Evolutionary conservation across 768 basidiomycete species (phyloP), one percentile per base, ranked within the genome.

Genomic region (Sporobolomyces roseus): DNA sequence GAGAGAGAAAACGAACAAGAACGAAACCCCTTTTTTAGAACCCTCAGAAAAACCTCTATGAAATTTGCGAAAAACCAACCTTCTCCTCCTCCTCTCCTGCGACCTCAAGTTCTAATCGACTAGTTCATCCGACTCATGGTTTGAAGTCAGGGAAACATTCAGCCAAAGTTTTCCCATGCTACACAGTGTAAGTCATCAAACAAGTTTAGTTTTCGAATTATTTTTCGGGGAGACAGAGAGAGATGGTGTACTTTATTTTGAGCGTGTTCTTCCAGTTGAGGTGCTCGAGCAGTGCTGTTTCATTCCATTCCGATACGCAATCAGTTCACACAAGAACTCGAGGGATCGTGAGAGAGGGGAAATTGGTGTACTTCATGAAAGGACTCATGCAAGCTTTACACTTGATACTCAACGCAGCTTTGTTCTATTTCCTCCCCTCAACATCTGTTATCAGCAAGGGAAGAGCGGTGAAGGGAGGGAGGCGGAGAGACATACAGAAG

Each of bases 121-220:
- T 41, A 17, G 9, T 41, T 41, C 10, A 41, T 9, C 38, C 38
- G 38, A 9, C 38, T 41, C 9, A 19, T 35, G 61, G 35, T 27
- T 63, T 41, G 51, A 58, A 65, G 23, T 49, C 49, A 17, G 65
- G 65, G 65, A 66, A 66, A 58, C 65, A 66, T n/a, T 66, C 65
- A 7, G 27, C 25, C 8, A 66, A 29, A 16, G 36, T 4, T 59
- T 66, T 66, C 38, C 38, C 25, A 56, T 66, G 65, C 65, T 66
- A 43, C 21, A 4, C 7, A 33, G 29, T 23, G 25, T 9, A 30
- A 29, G 10, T 32, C n/a, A n/a, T 30, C 35, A 27, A 41, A n/a
- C 21, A 5, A 23, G 54, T 14, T 36, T 32, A 56, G 54, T 16
- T 35, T 41, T 56, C n/a, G 4, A 6, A 6, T 33, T 53, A 6